These are phyloP conservation scores for Sonneratia caseolaris DNA, from an alignment of 345 rosid species.

Conservation along the genomic window DNA sequence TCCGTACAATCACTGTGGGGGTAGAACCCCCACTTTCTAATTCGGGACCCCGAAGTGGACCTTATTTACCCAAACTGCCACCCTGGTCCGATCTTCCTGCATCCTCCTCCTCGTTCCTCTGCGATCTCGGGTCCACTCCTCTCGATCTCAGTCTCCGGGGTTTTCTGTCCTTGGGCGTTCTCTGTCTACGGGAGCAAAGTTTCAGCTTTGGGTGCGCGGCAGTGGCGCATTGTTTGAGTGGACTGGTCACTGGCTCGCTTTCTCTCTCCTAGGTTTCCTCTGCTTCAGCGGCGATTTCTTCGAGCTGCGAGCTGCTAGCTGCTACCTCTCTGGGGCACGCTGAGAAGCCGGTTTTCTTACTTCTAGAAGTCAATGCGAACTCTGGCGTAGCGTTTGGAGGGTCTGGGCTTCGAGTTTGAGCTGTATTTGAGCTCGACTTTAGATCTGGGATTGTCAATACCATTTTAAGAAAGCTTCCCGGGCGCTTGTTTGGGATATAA, in stretches of 20 bases:
- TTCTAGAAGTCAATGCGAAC: not conserved
- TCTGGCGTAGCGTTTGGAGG: not conserved
- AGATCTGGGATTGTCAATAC: constrained; percentile 10
- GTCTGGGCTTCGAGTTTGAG: not conserved
- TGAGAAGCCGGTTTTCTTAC: not conserved
- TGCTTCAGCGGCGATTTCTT: constrained; percentile 15
- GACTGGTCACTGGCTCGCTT: not conserved
- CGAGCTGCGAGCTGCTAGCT: constrained; percentile 8
- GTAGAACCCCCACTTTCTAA: constrained; percentile 10
- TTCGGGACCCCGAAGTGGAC: not conserved
- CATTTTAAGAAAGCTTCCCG: constrained; percentile 4
- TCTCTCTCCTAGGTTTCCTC: constrained; percentile 17
- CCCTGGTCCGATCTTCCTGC: not conserved
- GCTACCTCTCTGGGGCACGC: not conserved
- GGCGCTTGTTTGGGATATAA: constrained; percentile 21
- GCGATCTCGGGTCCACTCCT: not conserved
- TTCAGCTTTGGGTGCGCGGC: constrained; percentile 3
- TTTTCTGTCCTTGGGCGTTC: not conserved
- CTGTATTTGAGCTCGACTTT: not conserved
- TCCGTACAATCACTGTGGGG: not conserved
- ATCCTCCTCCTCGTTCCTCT: not conserved
- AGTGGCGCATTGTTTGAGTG: not conserved
- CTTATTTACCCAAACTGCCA: constrained; percentile 19
- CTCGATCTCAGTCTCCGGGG: constrained; percentile 2
- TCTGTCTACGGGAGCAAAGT: not conserved